These are phyloP conservation scores for Capsella bursapastoris DNA, from an alignment of 345 rosid species.

Conservation along the genomic window DNA sequence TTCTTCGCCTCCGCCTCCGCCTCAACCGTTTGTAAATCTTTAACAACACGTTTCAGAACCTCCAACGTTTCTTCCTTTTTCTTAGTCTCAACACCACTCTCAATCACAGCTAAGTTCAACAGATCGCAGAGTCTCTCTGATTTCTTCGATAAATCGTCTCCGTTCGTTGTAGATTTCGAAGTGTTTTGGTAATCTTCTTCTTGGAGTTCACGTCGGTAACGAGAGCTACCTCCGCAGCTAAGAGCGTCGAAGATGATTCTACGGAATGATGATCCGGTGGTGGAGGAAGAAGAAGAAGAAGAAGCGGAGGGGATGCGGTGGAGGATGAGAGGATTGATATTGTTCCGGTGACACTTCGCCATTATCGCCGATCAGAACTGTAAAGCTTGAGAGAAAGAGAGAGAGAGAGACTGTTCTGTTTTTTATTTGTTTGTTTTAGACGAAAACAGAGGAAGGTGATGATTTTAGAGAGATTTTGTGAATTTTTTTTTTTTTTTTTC, in stretches of 20 bases:
- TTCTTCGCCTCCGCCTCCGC: slow-evolving; percentile 27
- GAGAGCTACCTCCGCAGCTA: slow-evolving; percentile 78
- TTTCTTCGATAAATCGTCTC: slow-evolving; percentile 10
- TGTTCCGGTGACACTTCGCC: slow-evolving; percentile 79
- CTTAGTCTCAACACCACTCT: slow-evolving; percentile 60
- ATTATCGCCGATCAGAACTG: slow-evolving; percentile 46
- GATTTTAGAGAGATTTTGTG: background rate
- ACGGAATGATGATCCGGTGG: slow-evolving; percentile 66
- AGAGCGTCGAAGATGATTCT: slow-evolving; percentile 70
- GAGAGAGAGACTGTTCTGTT: slow-evolving; percentile 23
- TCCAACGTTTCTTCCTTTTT: slow-evolving; percentile 70
- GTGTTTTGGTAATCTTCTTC: slow-evolving; percentile 41
- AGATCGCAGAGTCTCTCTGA: slow-evolving; percentile 86
- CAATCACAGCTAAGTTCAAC: slow-evolving; percentile 63
- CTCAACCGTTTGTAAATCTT: slow-evolving; percentile 51
- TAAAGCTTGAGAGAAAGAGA: slow-evolving; percentile 20
- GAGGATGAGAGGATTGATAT: slow-evolving; percentile 60
- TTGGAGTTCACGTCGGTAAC: slow-evolving; percentile 48
- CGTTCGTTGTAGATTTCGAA: slow-evolving; percentile 21
- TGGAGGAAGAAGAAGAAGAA: slow-evolving; percentile 39
- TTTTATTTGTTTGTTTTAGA: slow-evolving; percentile 23
- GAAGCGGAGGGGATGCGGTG: slow-evolving; percentile 53
- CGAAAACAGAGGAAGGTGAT: slow-evolving; percentile 35
- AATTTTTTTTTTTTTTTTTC: background rate
- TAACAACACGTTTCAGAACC: slow-evolving; percentile 64